phyloP scores from a whole-genome alignment of 176 grass and related monocot species.

The Poa annua region DNA sequence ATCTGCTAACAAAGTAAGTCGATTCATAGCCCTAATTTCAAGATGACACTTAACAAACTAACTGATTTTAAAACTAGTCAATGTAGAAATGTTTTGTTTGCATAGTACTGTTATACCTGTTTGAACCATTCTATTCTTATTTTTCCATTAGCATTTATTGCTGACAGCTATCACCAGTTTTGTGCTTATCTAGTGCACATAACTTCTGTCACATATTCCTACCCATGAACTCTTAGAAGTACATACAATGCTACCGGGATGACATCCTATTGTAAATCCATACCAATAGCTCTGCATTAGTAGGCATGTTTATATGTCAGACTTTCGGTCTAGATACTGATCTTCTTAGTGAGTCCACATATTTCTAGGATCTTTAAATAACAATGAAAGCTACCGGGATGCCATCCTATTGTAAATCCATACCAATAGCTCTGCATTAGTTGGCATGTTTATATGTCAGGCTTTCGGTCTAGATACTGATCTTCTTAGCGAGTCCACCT shows the following conservation, averaged over 20 bases:
- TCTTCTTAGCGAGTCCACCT: conserved; percentile 15
- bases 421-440: not conserved
- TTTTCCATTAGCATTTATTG: conserved; percentile 34
- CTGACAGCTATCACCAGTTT: conserved; percentile 32
- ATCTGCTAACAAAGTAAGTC: conserved; percentile 85
- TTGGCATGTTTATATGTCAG: not conserved
- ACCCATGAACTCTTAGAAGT: conserved; percentile 11
- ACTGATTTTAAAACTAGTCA: not conserved
- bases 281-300: not conserved
- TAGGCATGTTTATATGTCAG: not conserved
- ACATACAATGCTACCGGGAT: conserved; percentile 6
- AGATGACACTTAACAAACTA: conserved; percentile 29
- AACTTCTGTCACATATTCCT: conserved; percentile 15
- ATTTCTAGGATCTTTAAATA: conserved; percentile 25
- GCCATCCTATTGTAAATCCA: conserved; percentile 9
- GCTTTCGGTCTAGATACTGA: not conserved
- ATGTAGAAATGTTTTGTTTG: conserved; percentile 18
- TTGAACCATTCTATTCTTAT: not conserved
- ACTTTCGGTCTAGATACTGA: not conserved
- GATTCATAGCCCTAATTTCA: conserved; percentile 21
- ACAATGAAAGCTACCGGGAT: not conserved
- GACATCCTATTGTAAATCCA: conserved; percentile 9
- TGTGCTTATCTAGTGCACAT: conserved; percentile 15
- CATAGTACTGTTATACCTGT: conserved; percentile 31
- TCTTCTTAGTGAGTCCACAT: conserved; percentile 16